These are phyloP conservation scores for Pythium phragmitis DNA, from an alignment of 352 stramenopile genomes.

Conservation along the genomic window DNA sequence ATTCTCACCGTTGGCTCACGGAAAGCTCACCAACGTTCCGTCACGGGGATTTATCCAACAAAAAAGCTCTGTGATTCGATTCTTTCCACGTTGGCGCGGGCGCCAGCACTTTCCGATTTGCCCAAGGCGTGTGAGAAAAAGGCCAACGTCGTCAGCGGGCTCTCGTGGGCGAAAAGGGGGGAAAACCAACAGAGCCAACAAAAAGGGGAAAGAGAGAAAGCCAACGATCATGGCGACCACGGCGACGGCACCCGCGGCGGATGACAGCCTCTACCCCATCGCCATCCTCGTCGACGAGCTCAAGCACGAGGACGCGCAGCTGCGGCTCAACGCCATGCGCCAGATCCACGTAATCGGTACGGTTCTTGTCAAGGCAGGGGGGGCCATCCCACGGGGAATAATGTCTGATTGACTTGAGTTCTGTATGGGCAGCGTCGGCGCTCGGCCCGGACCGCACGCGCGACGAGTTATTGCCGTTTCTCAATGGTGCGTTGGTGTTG, in stretches of 20 bases:
- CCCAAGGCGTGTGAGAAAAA: conserved; percentile 24
- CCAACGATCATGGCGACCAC: conserved; percentile 8
- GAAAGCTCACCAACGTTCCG: too few species aligned
- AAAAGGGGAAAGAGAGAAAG: neutral
- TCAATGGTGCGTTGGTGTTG: conserved; percentile 74
- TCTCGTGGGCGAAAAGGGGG: conserved; percentile 9
- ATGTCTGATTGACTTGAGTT: neutral
- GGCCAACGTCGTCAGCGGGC: conserved; percentile 7
- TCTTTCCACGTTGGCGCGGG: neutral
- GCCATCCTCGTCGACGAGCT: conserved; percentile 92
- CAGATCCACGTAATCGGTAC: conserved; percentile 90
- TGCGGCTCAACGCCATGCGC: conserved; percentile 90
- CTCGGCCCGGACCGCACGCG: conserved; percentile 89
- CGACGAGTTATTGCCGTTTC: conserved; percentile 97
- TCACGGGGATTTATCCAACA: too few species aligned
- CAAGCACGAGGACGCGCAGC: conserved; percentile 91
- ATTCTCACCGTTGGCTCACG: neutral
- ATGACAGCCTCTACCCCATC: conserved; percentile 87
- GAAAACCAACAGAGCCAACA: conserved; percentile 1
- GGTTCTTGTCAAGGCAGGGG: neutral
- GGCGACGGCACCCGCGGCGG: conserved; percentile 14
- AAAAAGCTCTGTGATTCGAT: too few species aligned
- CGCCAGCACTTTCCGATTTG: conserved; percentile 3
- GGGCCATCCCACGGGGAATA: neutral
- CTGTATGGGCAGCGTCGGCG: conserved; percentile 65